Evolutionary conservation across 2,329 filamentous ascomycete species (phyloP), one percentile per base, ranked within the genome.

Genomic region (Coleophoma crateriformis): DNA sequence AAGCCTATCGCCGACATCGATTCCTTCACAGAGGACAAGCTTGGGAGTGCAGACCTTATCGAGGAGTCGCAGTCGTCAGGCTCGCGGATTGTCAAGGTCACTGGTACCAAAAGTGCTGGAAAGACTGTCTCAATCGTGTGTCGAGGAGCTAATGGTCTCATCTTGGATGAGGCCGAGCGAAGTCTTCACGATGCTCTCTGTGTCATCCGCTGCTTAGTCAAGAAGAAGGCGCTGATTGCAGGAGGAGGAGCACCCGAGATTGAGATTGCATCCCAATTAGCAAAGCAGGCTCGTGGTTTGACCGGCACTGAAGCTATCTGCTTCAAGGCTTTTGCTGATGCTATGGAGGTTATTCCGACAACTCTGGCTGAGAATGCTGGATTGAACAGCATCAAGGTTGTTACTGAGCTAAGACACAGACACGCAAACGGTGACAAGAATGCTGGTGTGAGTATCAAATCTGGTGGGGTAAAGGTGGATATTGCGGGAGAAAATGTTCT

Each of bases 151-250:
- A 99, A 99, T 78, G 81, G 78, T 52, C 78, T 99, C 57, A 96
- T 99, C 64, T 77, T 99, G 45, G 94, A 99, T 66, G 94, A 99
- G 73, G 95, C 94, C 1, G 94, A 97, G 78, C 89, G 94, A 62
- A 94, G 88, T 59, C 80, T 99, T 49, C 94, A 99, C 77, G 94
- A 99, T 64, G 94, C 94, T 32, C 90, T 97, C 57, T 99, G 94
- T 68, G 94, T 97, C 46, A 91, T 99, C 61, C 87, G 94, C 61
- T 99, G 94, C 67, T 74, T 99, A 53, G 94, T 99, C 60, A 99
- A 99, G 84, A 99, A 97, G 83, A 95, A 95, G 75, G 94, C 94
- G n/a, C 82, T 99, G 50, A 95, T 99, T 62, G 92, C 95, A 13
- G 94, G 94, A 69, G 94, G 94, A 64, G 94, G 94, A 67, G 94